Conservation (phyloP, 1,139 yeast species). For the Blastobotrys aristatus region DNA sequence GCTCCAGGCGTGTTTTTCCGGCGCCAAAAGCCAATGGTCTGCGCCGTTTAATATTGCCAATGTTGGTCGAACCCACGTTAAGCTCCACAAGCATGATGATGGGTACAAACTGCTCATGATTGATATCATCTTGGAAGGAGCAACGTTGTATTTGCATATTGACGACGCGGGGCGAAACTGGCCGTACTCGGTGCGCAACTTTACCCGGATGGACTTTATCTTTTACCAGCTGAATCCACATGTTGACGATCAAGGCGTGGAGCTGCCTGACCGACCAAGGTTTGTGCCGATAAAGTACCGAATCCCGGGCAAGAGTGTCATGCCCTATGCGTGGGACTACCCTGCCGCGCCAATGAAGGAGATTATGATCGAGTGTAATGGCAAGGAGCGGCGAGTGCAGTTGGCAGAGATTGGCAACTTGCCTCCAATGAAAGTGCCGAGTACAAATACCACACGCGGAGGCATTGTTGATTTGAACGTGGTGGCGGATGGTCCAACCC, state of each 20-base stretch:
- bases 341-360: slow-evolving; percentile 89
- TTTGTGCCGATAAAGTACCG: slow-evolving; percentile 57
- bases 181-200: slow-evolving; percentile 92
- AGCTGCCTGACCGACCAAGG: slow-evolving; percentile 29
- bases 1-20: slow-evolving; percentile 53
- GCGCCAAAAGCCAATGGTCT: slow-evolving; percentile 67
- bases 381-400: slow-evolving; percentile 72
- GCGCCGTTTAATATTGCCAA: slow-evolving; percentile 83
- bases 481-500: slow-evolving; percentile 94
- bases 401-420: slow-evolving; percentile 89
- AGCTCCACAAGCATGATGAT: slow-evolving; percentile 55
- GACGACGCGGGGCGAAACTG: slow-evolving; percentile 71
- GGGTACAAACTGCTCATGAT: slow-evolving; percentile 70
- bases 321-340: slow-evolving; percentile 98
- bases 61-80: slow-evolving; percentile 73
- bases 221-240: slow-evolving; percentile 85
- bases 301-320: slow-evolving; percentile 84
- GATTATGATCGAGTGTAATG: slow-evolving; percentile 60
- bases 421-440: slow-evolving; percentile 76
- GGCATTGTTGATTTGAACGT: slow-evolving; percentile 79
- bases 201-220: slow-evolving; percentile 76
- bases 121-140: slow-evolving; percentile 69
- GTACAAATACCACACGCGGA: slow-evolving; percentile 36
- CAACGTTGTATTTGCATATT: slow-evolving; percentile 73
- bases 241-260: slow-evolving; percentile 66